A percentile compares a stretch with the other conserved stretches of the same genome.
Conservation (phyloP, 495 filamentous ascomycete genomes). For the Durotheca rogersii region DNA sequence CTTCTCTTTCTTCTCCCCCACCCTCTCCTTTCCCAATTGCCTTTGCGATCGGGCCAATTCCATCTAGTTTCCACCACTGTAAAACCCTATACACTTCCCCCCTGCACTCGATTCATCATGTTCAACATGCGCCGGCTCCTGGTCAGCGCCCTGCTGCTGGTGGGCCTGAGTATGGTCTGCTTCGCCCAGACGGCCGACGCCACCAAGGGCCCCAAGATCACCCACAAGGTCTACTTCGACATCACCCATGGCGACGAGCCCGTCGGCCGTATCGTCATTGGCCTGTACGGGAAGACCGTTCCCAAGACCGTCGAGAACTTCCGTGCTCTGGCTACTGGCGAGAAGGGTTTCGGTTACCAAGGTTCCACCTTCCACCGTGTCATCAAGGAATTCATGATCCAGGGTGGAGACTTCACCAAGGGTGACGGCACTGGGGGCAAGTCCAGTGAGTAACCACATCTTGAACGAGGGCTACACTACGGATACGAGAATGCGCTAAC, state of each 20-base stretch:
- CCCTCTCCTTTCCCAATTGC: background rate
- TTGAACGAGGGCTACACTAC: too few species aligned
- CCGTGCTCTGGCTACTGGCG: conserved; percentile 91
- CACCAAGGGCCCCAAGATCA: conserved; percentile 92
- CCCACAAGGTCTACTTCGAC: conserved; percentile 96
- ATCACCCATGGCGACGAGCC: conserved; percentile 85
- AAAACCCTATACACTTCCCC: too few species aligned
- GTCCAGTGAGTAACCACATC: conserved; percentile 71
- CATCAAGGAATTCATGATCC: conserved; percentile 98
- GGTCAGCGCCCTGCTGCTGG: conserved; percentile 70
- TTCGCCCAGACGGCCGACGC: conserved; percentile 70
- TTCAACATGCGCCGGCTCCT: conserved; percentile 57
- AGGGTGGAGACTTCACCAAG: conserved; percentile 98
- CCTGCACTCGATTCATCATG: conserved; percentile 45
- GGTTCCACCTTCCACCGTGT: conserved; percentile 97
- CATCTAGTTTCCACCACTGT: background rate
- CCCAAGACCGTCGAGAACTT: conserved; percentile 98
- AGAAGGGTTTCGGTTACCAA: conserved; percentile 96
- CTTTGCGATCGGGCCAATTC: conserved; percentile 14
- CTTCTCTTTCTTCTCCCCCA: conserved; percentile 8
- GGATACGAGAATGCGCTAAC: conserved; percentile 9
- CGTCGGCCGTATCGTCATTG: conserved; percentile 84
- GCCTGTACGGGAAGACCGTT: conserved; percentile 97
- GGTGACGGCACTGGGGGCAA: conserved; percentile 96
- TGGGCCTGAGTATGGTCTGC: conserved; percentile 70